Conservation (phyloP, 768 basidiomycete species). For the Austroboletus eburneus region DNA sequence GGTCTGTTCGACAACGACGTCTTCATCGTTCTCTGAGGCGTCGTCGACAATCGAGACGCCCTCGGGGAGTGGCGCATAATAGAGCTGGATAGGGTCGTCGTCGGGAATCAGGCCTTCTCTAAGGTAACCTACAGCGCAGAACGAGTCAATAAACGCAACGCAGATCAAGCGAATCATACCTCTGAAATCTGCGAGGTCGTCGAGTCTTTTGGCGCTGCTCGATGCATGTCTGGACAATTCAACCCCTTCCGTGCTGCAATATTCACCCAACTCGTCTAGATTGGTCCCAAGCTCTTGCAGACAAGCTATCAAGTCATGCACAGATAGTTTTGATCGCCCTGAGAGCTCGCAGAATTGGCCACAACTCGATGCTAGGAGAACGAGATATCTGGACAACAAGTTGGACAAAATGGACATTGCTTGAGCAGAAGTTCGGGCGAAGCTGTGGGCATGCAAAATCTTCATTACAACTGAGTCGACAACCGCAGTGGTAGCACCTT, state of each 20-base stretch:
- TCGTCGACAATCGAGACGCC: constrained; percentile 9
- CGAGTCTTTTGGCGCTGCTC: constrained; percentile 58
- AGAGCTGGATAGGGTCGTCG: constrained; percentile 53
- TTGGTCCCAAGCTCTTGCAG: constrained; percentile 73
- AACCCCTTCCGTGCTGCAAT: constrained; percentile 58
- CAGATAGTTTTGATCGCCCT: constrained; percentile 55
- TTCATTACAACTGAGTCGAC: constrained; percentile 65
- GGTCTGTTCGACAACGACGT: constrained; percentile 27
- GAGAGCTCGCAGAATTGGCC: constrained; percentile 73
- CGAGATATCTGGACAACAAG: constrained; percentile 69
- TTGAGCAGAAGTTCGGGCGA: constrained; percentile 71
- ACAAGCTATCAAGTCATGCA: constrained; percentile 59
- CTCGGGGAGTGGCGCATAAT: constrained; percentile 38
- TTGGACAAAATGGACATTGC: constrained; percentile 70
- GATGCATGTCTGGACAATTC: constrained; percentile 67
- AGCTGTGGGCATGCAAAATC: constrained; percentile 73
- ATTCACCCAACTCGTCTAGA: constrained; percentile 66
- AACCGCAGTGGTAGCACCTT: constrained; percentile 52
- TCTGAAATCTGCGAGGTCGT: constrained; percentile 71
- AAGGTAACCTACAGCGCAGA: constrained; percentile 51
- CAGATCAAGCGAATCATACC: constrained; percentile 42
- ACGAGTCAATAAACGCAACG: constrained; percentile 9
- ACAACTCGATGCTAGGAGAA: constrained; percentile 60
- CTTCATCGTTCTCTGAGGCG: constrained; percentile 30
- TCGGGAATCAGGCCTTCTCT: constrained; percentile 52